Percentiles rank a stretch among this genome's conserved stretches.
Conservation (phyloP, 1,284 basidiomycete genomes). For the Phylloporus gajari region DNA sequence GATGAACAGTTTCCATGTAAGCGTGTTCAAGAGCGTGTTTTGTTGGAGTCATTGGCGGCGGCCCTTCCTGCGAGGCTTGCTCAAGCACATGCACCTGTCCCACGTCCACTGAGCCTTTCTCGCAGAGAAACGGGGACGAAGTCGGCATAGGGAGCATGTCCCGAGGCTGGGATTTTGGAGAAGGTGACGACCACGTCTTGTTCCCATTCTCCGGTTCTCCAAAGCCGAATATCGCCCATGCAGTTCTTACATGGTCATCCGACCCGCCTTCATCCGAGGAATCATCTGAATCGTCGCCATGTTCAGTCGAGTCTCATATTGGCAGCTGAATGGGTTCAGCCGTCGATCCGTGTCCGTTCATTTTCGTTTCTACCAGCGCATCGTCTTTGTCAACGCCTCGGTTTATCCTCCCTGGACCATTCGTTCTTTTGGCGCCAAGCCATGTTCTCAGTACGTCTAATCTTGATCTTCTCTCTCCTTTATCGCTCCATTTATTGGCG, state of each 20-base stretch:
- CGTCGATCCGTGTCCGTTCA: neutral
- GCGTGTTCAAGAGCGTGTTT: neutral
- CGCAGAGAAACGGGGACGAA: slow-evolving; percentile 35
- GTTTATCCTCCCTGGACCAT: slow-evolving; percentile 37
- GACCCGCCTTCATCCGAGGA: slow-evolving; percentile 57
- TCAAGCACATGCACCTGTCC: slow-evolving; percentile 20
- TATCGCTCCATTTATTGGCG: slow-evolving; percentile 65
- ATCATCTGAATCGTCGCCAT: slow-evolving; percentile 50
- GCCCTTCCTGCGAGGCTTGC: neutral
- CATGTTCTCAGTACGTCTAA: slow-evolving; percentile 57
- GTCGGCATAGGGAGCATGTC: slow-evolving; percentile 36
- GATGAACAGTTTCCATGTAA: slow-evolving; percentile 13
- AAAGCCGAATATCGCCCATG: slow-evolving; percentile 60
- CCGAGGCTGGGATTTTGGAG: slow-evolving; percentile 14
- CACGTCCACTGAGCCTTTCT: slow-evolving; percentile 3
- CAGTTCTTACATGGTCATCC: slow-evolving; percentile 60
- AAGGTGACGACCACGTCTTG: slow-evolving; percentile 35
- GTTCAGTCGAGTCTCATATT: slow-evolving; percentile 11
- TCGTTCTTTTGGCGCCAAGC: slow-evolving; percentile 47
- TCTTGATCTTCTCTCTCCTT: slow-evolving; percentile 54
- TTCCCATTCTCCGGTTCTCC: slow-evolving; percentile 26
- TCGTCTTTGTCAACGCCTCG: slow-evolving; percentile 7
- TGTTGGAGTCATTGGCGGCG: neutral
- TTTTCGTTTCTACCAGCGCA: neutral
- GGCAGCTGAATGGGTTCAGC: neutral